Evolutionary conservation across 148 eudicot genomes (phyloP).

Genomic region (Chenopodium suecicum): DNA sequence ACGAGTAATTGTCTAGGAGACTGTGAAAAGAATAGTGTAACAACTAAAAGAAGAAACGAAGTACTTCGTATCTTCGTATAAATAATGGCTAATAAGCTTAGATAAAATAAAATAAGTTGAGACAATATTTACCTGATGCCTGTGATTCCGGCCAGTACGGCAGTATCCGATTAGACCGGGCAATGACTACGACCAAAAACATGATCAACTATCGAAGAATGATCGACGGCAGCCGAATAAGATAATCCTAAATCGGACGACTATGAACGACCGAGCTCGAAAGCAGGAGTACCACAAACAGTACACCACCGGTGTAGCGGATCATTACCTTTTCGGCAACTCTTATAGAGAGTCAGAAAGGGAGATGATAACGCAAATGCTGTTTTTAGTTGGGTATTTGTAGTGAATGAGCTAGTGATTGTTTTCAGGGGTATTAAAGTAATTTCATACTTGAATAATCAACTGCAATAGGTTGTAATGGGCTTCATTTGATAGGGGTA

Average conservation of each 20-base stretch:
- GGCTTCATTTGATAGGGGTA: not conserved
- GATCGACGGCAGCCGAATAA: constrained; percentile 35
- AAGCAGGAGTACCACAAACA: constrained; percentile 6
- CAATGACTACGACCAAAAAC: constrained; percentile 33
- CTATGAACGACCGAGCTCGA: constrained; percentile 19
- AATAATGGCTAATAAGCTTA: not conserved
- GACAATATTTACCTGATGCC: constrained; percentile 67
- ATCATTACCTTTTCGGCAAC: constrained; percentile 11
- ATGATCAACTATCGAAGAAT: constrained; percentile 22
- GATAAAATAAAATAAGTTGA: not conserved
- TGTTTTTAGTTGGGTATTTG: not conserved
- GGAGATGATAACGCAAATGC: too few relatives aligned
- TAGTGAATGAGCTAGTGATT: not conserved
- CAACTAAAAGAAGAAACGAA: too few relatives aligned
- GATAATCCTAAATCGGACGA: constrained; percentile 34
- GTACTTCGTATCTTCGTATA: too few relatives aligned
- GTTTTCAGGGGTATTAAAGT: not conserved
- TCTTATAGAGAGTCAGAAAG: not conserved
- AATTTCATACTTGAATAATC: not conserved
- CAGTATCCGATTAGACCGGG: constrained; percentile 61
- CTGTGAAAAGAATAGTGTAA: too few relatives aligned
- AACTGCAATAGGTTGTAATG: not conserved
- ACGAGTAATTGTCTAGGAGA: too few relatives aligned
- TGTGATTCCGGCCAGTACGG: constrained; percentile 66
- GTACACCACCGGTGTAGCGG: constrained; percentile 14